Conservation (phyloP, 768 basidiomycete species). For the Mrakia blollopis region DNA sequence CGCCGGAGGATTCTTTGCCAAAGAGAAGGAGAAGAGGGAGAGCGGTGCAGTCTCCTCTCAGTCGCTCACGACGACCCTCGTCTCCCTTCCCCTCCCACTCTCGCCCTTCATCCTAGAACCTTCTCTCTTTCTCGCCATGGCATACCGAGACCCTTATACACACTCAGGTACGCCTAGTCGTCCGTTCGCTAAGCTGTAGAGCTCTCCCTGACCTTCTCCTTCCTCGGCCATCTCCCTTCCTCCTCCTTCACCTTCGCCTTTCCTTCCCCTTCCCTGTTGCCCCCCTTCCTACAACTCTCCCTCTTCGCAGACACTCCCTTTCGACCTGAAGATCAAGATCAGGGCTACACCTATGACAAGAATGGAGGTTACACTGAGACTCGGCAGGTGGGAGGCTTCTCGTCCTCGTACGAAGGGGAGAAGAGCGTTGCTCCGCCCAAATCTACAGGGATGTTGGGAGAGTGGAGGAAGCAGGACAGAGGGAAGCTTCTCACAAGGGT, state of each 20-base stretch:
- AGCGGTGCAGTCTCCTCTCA: not conserved
- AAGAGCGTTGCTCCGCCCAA: not conserved
- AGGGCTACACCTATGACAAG: slow-evolving; percentile 3
- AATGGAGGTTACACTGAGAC: not conserved
- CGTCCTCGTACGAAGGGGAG: not conserved
- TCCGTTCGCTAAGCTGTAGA: no score
- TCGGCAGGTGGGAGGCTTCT: not conserved
- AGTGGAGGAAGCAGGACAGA: slow-evolving; percentile 26
- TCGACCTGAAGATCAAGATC: not conserved
- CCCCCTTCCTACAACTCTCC: not conserved
- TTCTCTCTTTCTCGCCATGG: not conserved
- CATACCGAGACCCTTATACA: slow-evolving; percentile 13
- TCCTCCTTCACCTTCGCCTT: not conserved
- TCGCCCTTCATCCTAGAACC: not conserved
- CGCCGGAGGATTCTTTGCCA: no score
- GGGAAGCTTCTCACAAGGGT: slow-evolving; percentile 27
- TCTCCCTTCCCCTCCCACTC: not conserved
- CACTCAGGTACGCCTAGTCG: not conserved
- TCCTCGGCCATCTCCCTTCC: not conserved
- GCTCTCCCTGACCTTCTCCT: not conserved
- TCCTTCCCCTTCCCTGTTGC: not conserved
- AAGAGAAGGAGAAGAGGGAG: not conserved
- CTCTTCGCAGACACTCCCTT: not conserved
- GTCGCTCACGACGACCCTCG: not conserved
- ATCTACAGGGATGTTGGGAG: slow-evolving; percentile 1